Evolutionary conservation across 441 rosid genomes (phyloP), one percentile per base, ranked within the genome.

Genomic region (Gossypium gossypioides): DNA sequence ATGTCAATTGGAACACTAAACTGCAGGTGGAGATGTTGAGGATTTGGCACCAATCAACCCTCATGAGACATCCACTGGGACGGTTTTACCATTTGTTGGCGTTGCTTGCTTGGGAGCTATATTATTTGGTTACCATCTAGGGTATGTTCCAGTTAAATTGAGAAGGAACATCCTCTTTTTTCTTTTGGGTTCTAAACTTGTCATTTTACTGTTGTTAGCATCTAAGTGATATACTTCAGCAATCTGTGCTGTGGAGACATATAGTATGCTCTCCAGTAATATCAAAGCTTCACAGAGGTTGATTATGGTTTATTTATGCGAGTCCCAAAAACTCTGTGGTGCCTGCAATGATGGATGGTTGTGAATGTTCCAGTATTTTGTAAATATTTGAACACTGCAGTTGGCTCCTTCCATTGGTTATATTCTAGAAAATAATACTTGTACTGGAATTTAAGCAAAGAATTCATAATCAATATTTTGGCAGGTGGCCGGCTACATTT

Each of bases 31-130:
- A 68, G 94, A 89, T 65, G 69, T 81, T 25, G 91, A 87, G 74
- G 96, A 80, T 57, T 76, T 73, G 74, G 4, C 78, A 6, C 90
- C 85, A 63, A 46, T 84, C 29, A 84, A 80, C 76, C 85, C 84
- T 52, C 81, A 75, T 50, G 79, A 56, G 13, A 80, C 80, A 75
- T 86, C 90, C 77, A 81, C 90, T 2, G 97, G 98, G 50, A 84
- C 83, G 0, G 97, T 95, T 72, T 81, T 92, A 70, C 98, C 99
- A 2, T 91, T 81, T 76, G 97, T 95, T 46, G 98, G 88, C 18
- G 88, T 95, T 82, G 97, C 99, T 78, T 91, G 98, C 81, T 86
- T 95, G 69, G 99, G 97, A 75, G 98, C 99, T 80, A 87, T 87
- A 62, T 74, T 91, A 77, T 92, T 95, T 80, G 99, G 99, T 75